These are phyloP conservation scores for Chlorella sp. DNA, from an alignment of 139 green algal species.

Conservation along the genomic window DNA sequence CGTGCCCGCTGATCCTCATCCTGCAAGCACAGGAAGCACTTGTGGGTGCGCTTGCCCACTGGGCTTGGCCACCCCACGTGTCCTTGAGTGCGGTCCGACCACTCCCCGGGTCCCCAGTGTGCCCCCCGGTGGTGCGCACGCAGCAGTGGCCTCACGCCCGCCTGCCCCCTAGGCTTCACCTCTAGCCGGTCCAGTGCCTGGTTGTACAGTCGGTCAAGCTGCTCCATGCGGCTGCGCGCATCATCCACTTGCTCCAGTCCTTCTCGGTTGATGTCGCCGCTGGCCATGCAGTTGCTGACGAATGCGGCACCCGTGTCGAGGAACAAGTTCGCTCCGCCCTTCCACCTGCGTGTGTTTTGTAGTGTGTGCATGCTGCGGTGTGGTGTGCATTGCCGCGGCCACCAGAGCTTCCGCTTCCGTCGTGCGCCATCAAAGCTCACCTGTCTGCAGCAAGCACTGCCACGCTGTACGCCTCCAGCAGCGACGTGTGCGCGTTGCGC, in stretches of 20 bases:
- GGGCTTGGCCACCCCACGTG: too few relatives aligned
- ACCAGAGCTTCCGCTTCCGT: too few relatives aligned
- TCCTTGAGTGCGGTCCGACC: too few relatives aligned
- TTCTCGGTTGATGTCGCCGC: not conserved
- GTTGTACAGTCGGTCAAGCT: conserved; percentile 29
- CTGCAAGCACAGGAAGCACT: conserved; percentile 6
- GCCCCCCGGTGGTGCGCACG: too few relatives aligned
- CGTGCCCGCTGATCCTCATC: conserved; percentile 27
- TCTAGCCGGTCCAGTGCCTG: conserved; percentile 23
- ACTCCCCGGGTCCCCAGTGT: too few relatives aligned
- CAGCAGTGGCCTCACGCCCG: too few relatives aligned
- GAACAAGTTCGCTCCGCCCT: conserved; percentile 12
- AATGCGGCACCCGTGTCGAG: conserved; percentile 22
- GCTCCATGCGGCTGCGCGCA: conserved; percentile 13
- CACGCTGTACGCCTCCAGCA: conserved; percentile 21
- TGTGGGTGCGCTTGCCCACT: too few relatives aligned
- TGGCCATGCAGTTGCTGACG: conserved; percentile 10
- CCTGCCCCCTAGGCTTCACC: too few relatives aligned
- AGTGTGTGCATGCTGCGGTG: too few relatives aligned
- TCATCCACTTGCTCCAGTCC: conserved; percentile 16
- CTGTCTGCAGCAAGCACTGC: not conserved
- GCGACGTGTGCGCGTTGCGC: conserved; percentile 20
- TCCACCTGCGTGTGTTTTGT: conserved; percentile 31
- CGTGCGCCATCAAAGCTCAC: not conserved
- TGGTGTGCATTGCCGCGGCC: too few relatives aligned